phyloP scores from a whole-genome alignment of 768 basidiomycete species.

The Termitomyces sp. region DNA sequence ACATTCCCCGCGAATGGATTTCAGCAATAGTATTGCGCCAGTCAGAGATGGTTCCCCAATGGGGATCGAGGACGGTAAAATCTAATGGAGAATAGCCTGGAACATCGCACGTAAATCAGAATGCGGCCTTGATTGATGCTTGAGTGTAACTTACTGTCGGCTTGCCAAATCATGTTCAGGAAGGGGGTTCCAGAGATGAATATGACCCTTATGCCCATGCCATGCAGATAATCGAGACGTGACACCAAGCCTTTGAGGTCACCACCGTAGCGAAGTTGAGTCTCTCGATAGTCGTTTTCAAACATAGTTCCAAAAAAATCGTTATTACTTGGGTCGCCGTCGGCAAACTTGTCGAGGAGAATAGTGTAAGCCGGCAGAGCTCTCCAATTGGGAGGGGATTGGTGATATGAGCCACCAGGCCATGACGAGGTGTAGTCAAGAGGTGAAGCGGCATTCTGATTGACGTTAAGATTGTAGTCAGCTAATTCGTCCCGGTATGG shows the following conservation, averaged over 20 bases:
- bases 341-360: conserved; percentile 90
- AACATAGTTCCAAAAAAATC: conserved; percentile 77
- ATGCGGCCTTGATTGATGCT: not conserved
- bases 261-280: conserved; percentile 84
- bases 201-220: conserved; percentile 80
- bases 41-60: conserved; percentile 81
- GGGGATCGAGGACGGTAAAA: conserved; percentile 85
- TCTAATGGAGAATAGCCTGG: conserved; percentile 91
- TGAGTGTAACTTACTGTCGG: conserved; percentile 66
- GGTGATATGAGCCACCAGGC: conserved; percentile 61
- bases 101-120: conserved; percentile 6
- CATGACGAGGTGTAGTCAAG: conserved; percentile 61
- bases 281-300: conserved; percentile 85
- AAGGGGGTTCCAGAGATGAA: conserved; percentile 93
- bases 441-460: conserved; percentile 62
- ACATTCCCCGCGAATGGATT: conserved; percentile 81
- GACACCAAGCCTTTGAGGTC: conserved; percentile 75
- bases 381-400: conserved; percentile 85
- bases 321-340: conserved; percentile 89
- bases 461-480: conserved; percentile 75
- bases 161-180: conserved; percentile 95
- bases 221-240: conserved; percentile 81
- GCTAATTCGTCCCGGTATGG: conserved; percentile 64
- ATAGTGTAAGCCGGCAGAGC: conserved; percentile 73
- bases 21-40: conserved; percentile 74